Conservation (phyloP, 1,284 basidiomycete genomes). For the Meripilus lineatus region DNA sequence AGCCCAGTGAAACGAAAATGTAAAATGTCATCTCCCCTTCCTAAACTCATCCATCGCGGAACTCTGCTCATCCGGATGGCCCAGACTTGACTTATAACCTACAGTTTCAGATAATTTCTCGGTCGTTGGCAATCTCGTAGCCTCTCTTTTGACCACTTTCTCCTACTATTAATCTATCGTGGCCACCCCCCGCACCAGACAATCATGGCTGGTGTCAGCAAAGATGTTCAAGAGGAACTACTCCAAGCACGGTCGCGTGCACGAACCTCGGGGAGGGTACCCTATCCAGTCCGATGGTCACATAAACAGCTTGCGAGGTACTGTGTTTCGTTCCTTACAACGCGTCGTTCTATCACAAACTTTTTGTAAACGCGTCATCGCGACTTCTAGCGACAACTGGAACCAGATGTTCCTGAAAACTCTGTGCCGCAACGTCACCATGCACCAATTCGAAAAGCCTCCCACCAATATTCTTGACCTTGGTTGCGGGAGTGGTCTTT, state of each 20-base stretch:
- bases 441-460: conserved; percentile 46
- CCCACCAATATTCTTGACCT: conserved; percentile 61
- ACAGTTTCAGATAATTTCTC: background rate
- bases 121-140: conserved; percentile 11
- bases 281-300: conserved; percentile 50
- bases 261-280: conserved; percentile 36
- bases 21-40: no score
- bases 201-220: conserved; percentile 31
- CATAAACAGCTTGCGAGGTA: conserved; percentile 47
- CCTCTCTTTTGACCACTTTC: no score
- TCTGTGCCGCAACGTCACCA: conserved; percentile 42
- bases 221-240: conserved; percentile 43
- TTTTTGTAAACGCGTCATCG: background rate
- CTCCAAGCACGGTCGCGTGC: conserved; percentile 23
- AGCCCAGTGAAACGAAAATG: no score
- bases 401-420: conserved; percentile 56
- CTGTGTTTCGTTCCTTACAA: conserved; percentile 43
- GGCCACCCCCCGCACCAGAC: no score
- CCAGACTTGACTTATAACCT: background rate
- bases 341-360: no score
- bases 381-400: conserved; percentile 57
- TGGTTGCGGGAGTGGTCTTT: conserved; percentile 78
- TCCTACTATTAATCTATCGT: background rate
- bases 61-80: background rate
- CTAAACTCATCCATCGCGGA: no score